These are phyloP conservation scores for Aspergillus neoniger DNA, from an alignment of 2,329 filamentous ascomycete genomes.

Conservation along the genomic window DNA sequence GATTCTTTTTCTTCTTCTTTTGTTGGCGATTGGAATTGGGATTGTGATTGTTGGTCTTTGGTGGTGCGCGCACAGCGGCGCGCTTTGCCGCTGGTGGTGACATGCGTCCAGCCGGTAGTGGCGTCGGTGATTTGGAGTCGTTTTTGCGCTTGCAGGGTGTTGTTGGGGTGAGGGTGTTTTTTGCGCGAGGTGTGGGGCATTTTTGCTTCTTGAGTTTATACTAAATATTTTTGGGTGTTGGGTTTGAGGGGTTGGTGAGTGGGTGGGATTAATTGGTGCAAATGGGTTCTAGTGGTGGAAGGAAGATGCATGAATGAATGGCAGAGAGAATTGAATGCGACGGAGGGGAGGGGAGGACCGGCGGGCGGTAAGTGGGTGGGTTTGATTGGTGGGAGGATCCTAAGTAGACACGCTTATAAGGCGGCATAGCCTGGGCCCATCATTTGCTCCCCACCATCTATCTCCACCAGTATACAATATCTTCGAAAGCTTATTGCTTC, in stretches of 20 bases:
- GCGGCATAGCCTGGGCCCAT: background rate
- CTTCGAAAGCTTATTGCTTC: too few relatives aligned
- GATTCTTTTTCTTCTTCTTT: background rate
- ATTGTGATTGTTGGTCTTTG: conserved; percentile 2
- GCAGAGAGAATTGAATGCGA: background rate
- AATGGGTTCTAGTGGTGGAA: background rate
- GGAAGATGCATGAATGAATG: background rate
- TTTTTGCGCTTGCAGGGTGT: conserved; percentile 28
- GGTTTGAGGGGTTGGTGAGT: too few relatives aligned
- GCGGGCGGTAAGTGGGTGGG: background rate
- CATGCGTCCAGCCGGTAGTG: conserved; percentile 48
- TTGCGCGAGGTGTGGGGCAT: conserved; percentile 41
- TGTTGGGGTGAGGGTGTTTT: conserved; percentile 18
- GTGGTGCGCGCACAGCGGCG: conserved; percentile 26
- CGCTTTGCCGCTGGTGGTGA: conserved; percentile 36
- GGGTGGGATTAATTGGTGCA: background rate
- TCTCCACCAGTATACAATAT: too few relatives aligned
- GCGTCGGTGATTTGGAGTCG: conserved; percentile 41
- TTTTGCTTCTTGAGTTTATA: background rate
- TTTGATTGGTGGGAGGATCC: background rate
- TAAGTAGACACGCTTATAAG: background rate
- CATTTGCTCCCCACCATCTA: too few relatives aligned
- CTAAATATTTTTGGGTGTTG: background rate
- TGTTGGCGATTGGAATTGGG: background rate
- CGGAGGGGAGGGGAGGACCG: background rate